Percentiles rank a stretch among this genome's conserved stretches.
Evolutionary conservation across 2,329 filamentous ascomycete genomes (phyloP).

Genomic region (Diaporthe australafricana): DNA sequence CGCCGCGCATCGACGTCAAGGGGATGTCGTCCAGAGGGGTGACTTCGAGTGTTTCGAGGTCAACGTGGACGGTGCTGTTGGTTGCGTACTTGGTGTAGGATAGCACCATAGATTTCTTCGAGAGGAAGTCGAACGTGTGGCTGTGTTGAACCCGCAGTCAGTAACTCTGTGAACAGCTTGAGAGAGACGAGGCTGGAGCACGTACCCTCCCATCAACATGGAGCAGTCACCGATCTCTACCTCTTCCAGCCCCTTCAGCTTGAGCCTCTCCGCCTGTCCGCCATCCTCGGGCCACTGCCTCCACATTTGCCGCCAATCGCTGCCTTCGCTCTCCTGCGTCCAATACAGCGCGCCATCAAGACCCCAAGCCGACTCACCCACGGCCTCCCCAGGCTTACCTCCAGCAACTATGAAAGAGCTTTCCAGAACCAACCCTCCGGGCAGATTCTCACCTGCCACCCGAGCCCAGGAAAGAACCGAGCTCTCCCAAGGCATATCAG

Average conservation of each 20-base stretch:
- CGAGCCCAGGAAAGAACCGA: conserved; percentile 57
- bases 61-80: conserved; percentile 41
- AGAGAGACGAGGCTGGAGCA: background rate
- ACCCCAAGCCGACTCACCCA: conserved; percentile 64
- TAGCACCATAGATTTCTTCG: conserved; percentile 50
- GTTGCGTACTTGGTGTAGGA: conserved; percentile 37
- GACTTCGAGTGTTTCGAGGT: conserved; percentile 48
- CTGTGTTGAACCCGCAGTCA: background rate
- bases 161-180: background rate
- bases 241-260: conserved; percentile 53
- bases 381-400: conserved; percentile 51
- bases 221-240: conserved; percentile 52
- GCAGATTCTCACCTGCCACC: conserved; percentile 46
- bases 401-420: conserved; percentile 32
- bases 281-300: conserved; percentile 45
- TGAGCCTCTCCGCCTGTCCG: conserved; percentile 43
- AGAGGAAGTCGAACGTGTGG: conserved; percentile 38
- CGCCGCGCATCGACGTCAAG: conserved; percentile 47
- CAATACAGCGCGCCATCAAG: conserved; percentile 61
- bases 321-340: conserved; percentile 55
- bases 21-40: conserved; percentile 44
- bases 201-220: conserved; percentile 47
- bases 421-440: conserved; percentile 47
- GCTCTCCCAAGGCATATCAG: conserved; percentile 63
- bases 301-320: conserved; percentile 58